These are phyloP conservation scores for Pouteria campechiana DNA, from an alignment of 179 eudicot genomes.

Conservation along the genomic window DNA sequence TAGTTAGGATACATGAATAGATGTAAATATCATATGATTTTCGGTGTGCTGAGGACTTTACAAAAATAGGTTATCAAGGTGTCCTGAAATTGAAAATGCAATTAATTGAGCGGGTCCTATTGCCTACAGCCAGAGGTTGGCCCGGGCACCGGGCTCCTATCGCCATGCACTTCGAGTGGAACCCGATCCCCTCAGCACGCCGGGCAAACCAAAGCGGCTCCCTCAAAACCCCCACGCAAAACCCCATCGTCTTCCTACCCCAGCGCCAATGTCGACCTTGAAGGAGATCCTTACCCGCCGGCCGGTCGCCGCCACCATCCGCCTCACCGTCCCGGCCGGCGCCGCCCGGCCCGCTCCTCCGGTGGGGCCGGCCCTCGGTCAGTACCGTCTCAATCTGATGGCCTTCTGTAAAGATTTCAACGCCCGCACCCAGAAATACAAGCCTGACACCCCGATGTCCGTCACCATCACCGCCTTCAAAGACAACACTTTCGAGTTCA, in stretches of 20 bases:
- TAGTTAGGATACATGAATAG: too few species aligned
- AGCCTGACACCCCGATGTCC: conserved; percentile 69
- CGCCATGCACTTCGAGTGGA: too few species aligned
- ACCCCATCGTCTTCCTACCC: background rate
- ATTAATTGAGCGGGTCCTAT: too few species aligned
- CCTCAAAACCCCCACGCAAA: background rate
- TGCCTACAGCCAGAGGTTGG: too few species aligned
- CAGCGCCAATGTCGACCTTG: conserved; percentile 35
- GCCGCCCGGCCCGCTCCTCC: conserved; percentile 76
- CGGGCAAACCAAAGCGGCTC: too few species aligned
- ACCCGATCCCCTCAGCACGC: too few species aligned
- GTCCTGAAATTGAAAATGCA: too few species aligned
- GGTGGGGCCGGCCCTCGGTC: conserved; percentile 79
- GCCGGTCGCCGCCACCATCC: conserved; percentile 70
- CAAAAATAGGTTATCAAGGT: too few species aligned
- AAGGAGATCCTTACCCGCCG: conserved; percentile 63
- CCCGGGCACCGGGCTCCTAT: too few species aligned
- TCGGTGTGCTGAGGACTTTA: too few species aligned
- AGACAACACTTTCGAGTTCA: conserved; percentile 79
- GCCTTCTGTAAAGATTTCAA: conserved; percentile 96
- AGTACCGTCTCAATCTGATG: conserved; percentile 73
- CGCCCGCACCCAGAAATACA: conserved; percentile 83
- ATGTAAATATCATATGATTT: too few species aligned
- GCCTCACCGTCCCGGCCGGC: conserved; percentile 80
- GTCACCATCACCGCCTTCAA: conserved; percentile 70